These are phyloP conservation scores for Entomortierella chlamydospora DNA, from an alignment of 192 early-diverging fungal genomes.

Conservation along the genomic window DNA sequence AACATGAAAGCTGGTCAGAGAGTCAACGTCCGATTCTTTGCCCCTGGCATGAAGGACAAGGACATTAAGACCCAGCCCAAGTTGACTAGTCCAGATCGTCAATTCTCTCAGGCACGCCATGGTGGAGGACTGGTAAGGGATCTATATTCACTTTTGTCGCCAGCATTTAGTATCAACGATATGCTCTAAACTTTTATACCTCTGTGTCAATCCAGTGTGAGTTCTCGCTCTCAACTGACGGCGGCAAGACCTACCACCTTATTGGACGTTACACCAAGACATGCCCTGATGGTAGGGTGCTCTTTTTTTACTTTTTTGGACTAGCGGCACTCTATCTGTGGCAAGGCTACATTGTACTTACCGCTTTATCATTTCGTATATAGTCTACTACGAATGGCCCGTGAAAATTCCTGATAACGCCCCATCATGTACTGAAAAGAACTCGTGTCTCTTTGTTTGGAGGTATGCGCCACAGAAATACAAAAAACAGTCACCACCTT, in stretches of 20 bases:
- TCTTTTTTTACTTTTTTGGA: not conserved
- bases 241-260: slow-evolving; percentile 63
- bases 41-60: slow-evolving; percentile 29
- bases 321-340: not conserved
- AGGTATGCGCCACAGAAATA: slow-evolving; percentile 8
- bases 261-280: slow-evolving; percentile 53
- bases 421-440: slow-evolving; percentile 39
- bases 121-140: too few relatives aligned
- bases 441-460: slow-evolving; percentile 63
- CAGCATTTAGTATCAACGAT: too few relatives aligned
- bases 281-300: slow-evolving; percentile 53
- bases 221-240: slow-evolving; percentile 76
- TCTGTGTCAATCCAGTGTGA: slow-evolving; percentile 63
- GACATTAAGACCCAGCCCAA: slow-evolving; percentile 39
- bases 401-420: slow-evolving; percentile 56
- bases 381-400: slow-evolving; percentile 31
- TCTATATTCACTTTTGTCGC: too few relatives aligned
- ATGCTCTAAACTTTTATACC: too few relatives aligned
- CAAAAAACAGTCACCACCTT: too few relatives aligned
- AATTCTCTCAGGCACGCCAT: slow-evolving; percentile 66
- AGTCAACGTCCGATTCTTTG: slow-evolving; percentile 60
- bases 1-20: slow-evolving; percentile 61
- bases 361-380: too few relatives aligned
- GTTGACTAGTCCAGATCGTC: slow-evolving; percentile 16
- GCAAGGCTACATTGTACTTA: too few relatives aligned